phyloP scores from a whole-genome alignment of 2,329 filamentous ascomycete genomes.

The Aspergillus amoenus region DNA sequence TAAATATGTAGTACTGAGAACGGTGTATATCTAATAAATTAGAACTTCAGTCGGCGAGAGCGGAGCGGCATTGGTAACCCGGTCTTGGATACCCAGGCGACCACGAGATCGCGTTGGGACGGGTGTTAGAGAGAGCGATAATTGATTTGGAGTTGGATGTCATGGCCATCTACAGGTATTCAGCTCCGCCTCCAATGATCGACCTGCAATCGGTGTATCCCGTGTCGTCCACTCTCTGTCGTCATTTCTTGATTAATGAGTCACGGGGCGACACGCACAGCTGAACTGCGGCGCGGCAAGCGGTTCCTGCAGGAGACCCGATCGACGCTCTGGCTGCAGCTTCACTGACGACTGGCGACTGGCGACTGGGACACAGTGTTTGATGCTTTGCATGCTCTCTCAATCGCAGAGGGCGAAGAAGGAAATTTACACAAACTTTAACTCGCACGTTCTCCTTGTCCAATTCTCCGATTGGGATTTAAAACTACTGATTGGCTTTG shows the following conservation, averaged over 20 bases:
- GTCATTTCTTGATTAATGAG: constrained; percentile 3
- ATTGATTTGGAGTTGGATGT: background rate
- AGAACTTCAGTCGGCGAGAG: too few relatives aligned
- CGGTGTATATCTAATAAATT: too few relatives aligned
- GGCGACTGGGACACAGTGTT: background rate
- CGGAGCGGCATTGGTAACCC: too few relatives aligned
- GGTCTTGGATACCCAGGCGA: background rate
- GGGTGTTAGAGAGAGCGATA: too few relatives aligned
- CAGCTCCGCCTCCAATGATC: background rate
- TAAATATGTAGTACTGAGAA: too few relatives aligned
- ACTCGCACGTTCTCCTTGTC: constrained; percentile 13
- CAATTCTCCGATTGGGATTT: constrained; percentile 6
- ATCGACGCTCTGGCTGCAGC: constrained; percentile 16
- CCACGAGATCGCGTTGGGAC: background rate
- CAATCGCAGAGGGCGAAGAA: background rate
- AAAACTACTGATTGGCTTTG: constrained; percentile 6
- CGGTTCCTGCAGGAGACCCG: constrained; percentile 33
- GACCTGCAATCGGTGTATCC: background rate
- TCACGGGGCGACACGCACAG: constrained; percentile 20
- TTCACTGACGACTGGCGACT: constrained; percentile 1
- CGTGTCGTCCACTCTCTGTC: background rate
- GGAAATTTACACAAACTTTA: constrained; percentile 1
- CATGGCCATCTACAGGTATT: background rate
- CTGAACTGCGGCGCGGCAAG: constrained; percentile 29
- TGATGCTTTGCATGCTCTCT: constrained; percentile 2